These are phyloP conservation scores for Blastocystis sp. DNA, from an alignment of 352 stramenopile genomes.

Conservation along the genomic window DNA sequence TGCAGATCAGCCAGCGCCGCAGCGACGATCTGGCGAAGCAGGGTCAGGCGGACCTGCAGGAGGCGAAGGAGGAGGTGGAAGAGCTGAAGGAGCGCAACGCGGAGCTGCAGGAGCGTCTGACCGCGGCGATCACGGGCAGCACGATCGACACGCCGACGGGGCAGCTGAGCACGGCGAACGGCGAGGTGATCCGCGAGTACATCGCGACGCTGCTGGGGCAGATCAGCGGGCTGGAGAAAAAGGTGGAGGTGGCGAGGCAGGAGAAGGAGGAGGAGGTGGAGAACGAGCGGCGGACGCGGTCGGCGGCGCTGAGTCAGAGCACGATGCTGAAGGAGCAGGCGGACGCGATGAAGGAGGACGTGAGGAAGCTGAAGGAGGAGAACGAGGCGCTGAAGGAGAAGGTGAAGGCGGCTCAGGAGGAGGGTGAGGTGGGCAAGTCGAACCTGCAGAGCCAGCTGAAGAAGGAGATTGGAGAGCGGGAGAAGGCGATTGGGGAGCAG, in stretches of 20 bases:
- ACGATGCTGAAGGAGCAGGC: background rate
- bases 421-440: background rate
- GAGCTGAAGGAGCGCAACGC: background rate
- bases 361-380: background rate
- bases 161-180: slow-evolving; percentile 30
- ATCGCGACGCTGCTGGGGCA: background rate
- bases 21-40: slow-evolving; percentile 24
- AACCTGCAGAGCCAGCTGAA: background rate
- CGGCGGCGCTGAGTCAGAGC: slow-evolving; percentile 35
- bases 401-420: background rate
- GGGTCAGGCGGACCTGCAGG: background rate
- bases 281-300: background rate
- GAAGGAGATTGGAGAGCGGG: background rate
- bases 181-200: slow-evolving; percentile 2
- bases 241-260: background rate
- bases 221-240: background rate
- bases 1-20: slow-evolving; percentile 26
- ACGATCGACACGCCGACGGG: slow-evolving; percentile 24
- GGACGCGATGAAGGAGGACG: background rate
- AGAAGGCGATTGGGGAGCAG: background rate
- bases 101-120: background rate
- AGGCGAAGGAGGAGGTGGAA: background rate
- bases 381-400: background rate
- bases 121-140: background rate
- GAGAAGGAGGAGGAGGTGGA: slow-evolving; percentile 51